A percentile compares a stretch with the other conserved stretches of the same genome.
phyloP scores from a whole-genome alignment of 805 yeast species.

The Zygotorulaspora florentina region DNA sequence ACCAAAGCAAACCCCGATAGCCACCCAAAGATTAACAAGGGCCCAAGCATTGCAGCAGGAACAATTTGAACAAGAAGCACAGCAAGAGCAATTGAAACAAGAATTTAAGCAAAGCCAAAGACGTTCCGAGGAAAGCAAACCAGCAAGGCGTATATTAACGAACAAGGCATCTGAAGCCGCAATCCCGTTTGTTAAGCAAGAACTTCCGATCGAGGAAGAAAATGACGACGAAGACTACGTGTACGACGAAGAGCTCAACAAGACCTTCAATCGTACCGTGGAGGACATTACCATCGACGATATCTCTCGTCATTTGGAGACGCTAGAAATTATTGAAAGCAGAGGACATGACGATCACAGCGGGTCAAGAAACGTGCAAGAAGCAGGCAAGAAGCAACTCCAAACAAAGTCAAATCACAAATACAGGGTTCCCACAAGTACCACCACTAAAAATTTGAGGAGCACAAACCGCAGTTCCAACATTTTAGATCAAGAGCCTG shows the following conservation, averaged over 20 bases:
- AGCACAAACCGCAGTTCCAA: slow-evolving; percentile 19
- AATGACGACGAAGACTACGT: slow-evolving; percentile 36
- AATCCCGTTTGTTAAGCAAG: slow-evolving; percentile 31
- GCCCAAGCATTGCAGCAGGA: slow-evolving; percentile 16
- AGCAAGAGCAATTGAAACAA: slow-evolving; percentile 3
- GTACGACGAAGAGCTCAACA: slow-evolving; percentile 36
- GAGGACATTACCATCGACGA: slow-evolving; percentile 39
- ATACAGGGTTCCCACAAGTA: slow-evolving; percentile 31
- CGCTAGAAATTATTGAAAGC: slow-evolving; percentile 30
- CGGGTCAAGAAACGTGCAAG: not conserved
- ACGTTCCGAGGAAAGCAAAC: not conserved
- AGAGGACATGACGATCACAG: slow-evolving; percentile 4
- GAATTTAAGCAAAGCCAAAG: slow-evolving; percentile 1
- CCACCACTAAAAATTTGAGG: slow-evolving; percentile 28
- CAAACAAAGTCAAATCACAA: slow-evolving; percentile 9
- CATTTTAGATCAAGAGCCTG: slow-evolving; percentile 28
- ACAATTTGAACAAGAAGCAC: slow-evolving; percentile 11
- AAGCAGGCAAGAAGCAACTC: not conserved
- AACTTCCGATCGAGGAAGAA: slow-evolving; percentile 32
- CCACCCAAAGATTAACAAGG: slow-evolving; percentile 27
- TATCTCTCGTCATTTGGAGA: slow-evolving; percentile 36
- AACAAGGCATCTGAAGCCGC: slow-evolving; percentile 12
- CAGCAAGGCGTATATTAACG: slow-evolving; percentile 7
- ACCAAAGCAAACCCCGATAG: slow-evolving; percentile 4
- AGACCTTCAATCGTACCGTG: slow-evolving; percentile 37